Base-by-base conservation (phyloP, 2,329 filamentous ascomycete genomes). In the Elsinoe batatas region DNA sequence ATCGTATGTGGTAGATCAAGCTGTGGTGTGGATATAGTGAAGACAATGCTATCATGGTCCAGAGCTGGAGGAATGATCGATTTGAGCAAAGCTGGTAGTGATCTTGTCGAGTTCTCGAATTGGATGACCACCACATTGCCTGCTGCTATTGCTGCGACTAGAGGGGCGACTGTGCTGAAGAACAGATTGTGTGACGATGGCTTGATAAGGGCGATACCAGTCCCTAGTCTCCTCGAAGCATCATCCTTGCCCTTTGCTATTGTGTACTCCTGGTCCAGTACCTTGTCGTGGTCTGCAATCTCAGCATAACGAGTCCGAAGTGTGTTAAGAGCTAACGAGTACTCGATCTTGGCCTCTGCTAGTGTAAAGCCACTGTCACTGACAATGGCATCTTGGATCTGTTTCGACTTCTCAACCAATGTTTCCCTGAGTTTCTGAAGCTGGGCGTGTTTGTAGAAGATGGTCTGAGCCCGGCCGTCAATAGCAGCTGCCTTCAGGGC, bases 51-150 rank as follows among this genome's bases (percentile, higher is more conserved):
- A 44, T 80, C 76, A 1, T 67, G 62, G 57, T 79, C 75, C 1
- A 81, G 65, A 1, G 73, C 66, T 44, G 65, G 57, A 7, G 64
- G 46, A 5, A 78, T 64, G 2, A 75, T 51, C 11, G 64, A 67
- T n/a, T 69, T 68, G 3, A 75, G 64, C 0, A 73, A 58, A 1
- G 61, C 57, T 1, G 69, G 65, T 0, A 74, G 60, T 6, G 64
- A 63, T 6, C 71, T 65, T 3, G 73, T 62, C 7, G 68, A 71
- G 54, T 73, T 72, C 30, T 74, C 69, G 8, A 74, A 64, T 67
- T 78, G 73, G 10, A 80, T 44, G 32, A 75, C 67, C 2, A 78
- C 68, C 60, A 75, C 79, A 57, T 78, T 79, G 0, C 77, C 78
- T 11, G 76, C 74, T 1, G 73, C 71, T 30, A 80, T 60, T 6